Base-by-base conservation (phyloP, 2,329 filamentous ascomycete species). In the Kalaharituber pfeilii region DNA sequence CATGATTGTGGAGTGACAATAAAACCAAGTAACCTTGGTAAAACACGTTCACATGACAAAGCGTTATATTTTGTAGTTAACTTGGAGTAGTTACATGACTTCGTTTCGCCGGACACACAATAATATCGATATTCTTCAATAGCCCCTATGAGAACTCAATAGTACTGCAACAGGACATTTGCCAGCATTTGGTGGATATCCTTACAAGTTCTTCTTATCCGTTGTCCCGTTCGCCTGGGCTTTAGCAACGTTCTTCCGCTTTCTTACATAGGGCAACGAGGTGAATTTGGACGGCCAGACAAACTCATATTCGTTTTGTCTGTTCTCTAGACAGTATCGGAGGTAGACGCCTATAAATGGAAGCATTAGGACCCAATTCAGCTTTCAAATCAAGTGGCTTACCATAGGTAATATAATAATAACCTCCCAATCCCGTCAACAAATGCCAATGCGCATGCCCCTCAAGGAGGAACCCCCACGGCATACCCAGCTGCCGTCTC, bases 351-450 rank as follows among this genome's bases (percentile, higher is more conserved):
- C 56, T 58, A 44, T 45, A 44, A n/a, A 28, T 18, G 27, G 24
- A 20, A 25, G 54, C 52, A 55, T 50, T 36, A 30, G 42, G 9
- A 25, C 20, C 26, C 25, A 15, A 27, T n/a, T 30, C 5, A 22
- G 15, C 18, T 24, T 11, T 28, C 11, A 29, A 39, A 5, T 15
- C 8, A 8, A 2, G 13, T 20, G 6, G 11, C 52, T 59, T 49
- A 13, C 84, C 82, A 85, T 86, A 93, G 13, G 79, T 72, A 61
- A 93, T 86, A 66, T 89, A 86, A 65, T 82, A 83, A 67, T 93
- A 93, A 15, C 85, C 85, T 66, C 86, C 86, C 30, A 81, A 72
- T 11, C 85, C 85, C 0, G 86, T 91, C 75, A 89, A 80, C 33
- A 89, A 65, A 69, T 89, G 85, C 82, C 82, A 64, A 59, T 60